A percentile compares a stretch with the other conserved stretches of the same genome.
Conservation (phyloP, 306 rosid genomes). For the Malus sylvestris region DNA sequence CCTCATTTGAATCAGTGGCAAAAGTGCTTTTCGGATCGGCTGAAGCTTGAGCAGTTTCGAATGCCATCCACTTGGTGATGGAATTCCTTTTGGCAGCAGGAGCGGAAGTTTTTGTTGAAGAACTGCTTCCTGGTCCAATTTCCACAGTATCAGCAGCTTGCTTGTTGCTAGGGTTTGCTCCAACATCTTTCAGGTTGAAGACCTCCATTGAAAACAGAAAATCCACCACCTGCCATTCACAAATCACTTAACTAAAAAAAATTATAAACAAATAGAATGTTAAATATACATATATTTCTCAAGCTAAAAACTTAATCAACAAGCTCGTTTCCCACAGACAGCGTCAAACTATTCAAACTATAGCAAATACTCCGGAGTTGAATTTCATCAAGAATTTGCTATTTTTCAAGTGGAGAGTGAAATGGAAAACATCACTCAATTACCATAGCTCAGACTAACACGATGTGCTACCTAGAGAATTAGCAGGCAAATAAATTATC, state of each 20-base stretch:
- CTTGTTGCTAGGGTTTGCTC: background rate
- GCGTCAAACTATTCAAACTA: background rate
- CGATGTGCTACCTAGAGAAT: background rate
- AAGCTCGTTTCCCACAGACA: too few species aligned
- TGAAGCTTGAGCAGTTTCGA: slow-evolving; percentile 22
- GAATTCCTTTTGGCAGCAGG: slow-evolving; percentile 17
- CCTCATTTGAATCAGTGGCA: background rate
- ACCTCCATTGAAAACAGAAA: slow-evolving; percentile 11
- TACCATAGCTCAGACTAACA: background rate
- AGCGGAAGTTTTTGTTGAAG: slow-evolving; percentile 9
- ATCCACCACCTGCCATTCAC: background rate
- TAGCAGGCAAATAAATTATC: background rate
- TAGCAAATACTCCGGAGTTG: background rate
- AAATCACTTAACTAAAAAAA: background rate
- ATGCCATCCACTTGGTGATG: slow-evolving; percentile 79
- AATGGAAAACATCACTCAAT: background rate
- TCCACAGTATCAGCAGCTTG: background rate
- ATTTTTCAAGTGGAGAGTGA: background rate
- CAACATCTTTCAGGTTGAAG: slow-evolving; percentile 11
- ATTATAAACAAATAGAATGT: background rate
- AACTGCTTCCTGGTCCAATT: slow-evolving; percentile 7
- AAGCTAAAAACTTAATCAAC: too few species aligned
- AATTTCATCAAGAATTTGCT: background rate
- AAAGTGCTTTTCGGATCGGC: background rate
- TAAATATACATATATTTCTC: background rate